Percentiles rank a stretch among this genome's conserved stretches.
Evolutionary conservation across 371 early-diverging fungal genomes (phyloP).

Genomic region (Gilbertella persicaria): DNA sequence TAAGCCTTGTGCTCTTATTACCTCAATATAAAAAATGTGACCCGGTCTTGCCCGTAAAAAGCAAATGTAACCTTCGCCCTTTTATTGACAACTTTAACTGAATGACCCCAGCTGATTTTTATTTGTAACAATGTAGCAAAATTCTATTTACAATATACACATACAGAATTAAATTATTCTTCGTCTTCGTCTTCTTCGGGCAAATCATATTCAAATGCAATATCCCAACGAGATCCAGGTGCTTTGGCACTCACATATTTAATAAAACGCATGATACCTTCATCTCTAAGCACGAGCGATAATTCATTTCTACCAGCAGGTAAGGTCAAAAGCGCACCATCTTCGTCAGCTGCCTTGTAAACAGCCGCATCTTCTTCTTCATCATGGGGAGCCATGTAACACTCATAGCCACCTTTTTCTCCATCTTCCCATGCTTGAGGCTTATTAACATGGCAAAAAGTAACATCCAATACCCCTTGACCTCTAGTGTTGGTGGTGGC

Average conservation of each 20-base stretch:
- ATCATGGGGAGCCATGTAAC: slow-evolving; percentile 73
- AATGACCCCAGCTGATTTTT: neutral
- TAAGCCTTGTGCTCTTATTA: slow-evolving; percentile 1
- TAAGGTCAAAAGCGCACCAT: slow-evolving; percentile 60
- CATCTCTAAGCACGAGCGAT: slow-evolving; percentile 67
- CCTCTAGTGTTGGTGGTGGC: slow-evolving; percentile 38
- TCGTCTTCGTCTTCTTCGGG: slow-evolving; percentile 9
- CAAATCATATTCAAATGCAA: slow-evolving; percentile 66
- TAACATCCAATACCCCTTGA: slow-evolving; percentile 50
- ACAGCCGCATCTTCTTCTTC: slow-evolving; percentile 74
- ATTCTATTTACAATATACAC: neutral
- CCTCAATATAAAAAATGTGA: slow-evolving; percentile 8
- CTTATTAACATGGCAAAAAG: slow-evolving; percentile 44
- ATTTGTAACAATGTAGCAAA: neutral
- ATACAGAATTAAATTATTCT: neutral
- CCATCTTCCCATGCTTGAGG: slow-evolving; percentile 59
- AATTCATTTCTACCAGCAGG: slow-evolving; percentile 67
- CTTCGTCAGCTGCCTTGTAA: slow-evolving; percentile 62
- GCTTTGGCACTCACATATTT: slow-evolving; percentile 77
- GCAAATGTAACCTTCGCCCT: neutral
- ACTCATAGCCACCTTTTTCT: slow-evolving; percentile 76
- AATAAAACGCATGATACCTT: slow-evolving; percentile 72
- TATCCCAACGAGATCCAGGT: slow-evolving; percentile 73
- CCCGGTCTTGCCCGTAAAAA: slow-evolving; percentile 8
- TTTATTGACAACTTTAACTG: slow-evolving; percentile 1